phyloP scores from a whole-genome alignment of 2,329 filamentous ascomycete genomes.

The Cercospora brassicicola region DNA sequence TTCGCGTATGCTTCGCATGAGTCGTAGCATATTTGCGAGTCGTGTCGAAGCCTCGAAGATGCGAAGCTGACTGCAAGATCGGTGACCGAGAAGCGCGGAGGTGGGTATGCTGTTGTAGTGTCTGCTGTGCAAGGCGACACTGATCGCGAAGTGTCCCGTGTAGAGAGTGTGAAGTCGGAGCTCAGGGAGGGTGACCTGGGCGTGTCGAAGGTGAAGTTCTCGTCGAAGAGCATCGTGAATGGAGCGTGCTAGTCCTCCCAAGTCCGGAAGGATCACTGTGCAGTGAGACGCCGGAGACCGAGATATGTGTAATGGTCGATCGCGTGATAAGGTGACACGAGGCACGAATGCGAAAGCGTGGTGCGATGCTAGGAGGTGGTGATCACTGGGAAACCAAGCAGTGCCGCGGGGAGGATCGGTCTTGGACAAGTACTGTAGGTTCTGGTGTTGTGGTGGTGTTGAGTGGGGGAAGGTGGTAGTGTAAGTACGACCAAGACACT shows the following conservation, averaged over 20 bases:
- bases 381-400: background rate
- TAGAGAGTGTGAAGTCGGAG: conserved; percentile 28
- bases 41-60: conserved; percentile 30
- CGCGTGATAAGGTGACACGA: background rate
- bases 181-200: conserved; percentile 32
- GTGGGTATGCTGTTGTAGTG: conserved; percentile 24
- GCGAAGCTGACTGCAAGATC: conserved; percentile 37
- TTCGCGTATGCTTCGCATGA: conserved; percentile 39
- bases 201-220: conserved; percentile 37
- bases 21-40: conserved; percentile 38
- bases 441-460: background rate
- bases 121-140: conserved; percentile 37
- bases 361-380: background rate
- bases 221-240: conserved; percentile 10
- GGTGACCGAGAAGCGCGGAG: conserved; percentile 34
- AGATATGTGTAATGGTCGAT: background rate
- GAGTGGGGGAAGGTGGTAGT: background rate
- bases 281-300: background rate
- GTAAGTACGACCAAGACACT: conserved; percentile 2
- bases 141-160: conserved; percentile 33
- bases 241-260: background rate
- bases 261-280: background rate
- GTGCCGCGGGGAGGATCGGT: background rate
- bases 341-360: background rate
- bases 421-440: background rate